A percentile compares a stretch with the other conserved stretches of the same genome.
Conservation (phyloP, 2,329 filamentous ascomycete species). For the Ophioceras dolichostomum region DNA sequence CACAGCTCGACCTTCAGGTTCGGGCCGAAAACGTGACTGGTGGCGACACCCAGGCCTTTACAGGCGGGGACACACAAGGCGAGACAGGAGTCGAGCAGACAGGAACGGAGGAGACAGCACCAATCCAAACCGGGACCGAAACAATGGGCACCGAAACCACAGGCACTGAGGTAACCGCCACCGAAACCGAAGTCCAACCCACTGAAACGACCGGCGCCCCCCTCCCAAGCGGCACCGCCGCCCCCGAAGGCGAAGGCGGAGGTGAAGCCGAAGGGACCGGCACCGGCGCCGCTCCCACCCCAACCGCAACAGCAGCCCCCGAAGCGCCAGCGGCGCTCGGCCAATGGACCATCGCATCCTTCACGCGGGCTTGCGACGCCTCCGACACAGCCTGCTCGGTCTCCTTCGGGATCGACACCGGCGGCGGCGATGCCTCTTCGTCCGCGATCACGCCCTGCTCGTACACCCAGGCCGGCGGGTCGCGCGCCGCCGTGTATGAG, state of each 20-base stretch:
- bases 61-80: too few relatives aligned
- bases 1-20: too few relatives aligned
- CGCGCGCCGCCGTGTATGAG: slow-evolving; percentile 24
- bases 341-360: slow-evolving; percentile 30
- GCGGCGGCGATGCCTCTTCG: slow-evolving; percentile 7
- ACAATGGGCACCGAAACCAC: too few relatives aligned
- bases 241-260: slow-evolving; percentile 2
- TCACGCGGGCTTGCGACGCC: slow-evolving; percentile 26
- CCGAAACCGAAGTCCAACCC: too few relatives aligned
- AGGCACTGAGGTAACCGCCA: too few relatives aligned
- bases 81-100: too few relatives aligned
- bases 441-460: slow-evolving; percentile 19
- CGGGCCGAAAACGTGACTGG: too few relatives aligned
- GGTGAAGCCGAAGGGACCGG: slow-evolving; percentile 3
- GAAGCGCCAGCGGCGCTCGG: slow-evolving; percentile 1
- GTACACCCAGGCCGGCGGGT: slow-evolving; percentile 20
- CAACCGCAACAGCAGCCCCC: slow-evolving; percentile 3
- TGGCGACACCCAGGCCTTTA: too few relatives aligned
- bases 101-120: too few relatives aligned
- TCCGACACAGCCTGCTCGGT: slow-evolving; percentile 27
- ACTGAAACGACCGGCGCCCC: too few relatives aligned
- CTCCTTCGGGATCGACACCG: slow-evolving; percentile 28
- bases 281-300: background rate
- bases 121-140: too few relatives aligned
- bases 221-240: too few relatives aligned